phyloP scores from a whole-genome alignment of 306 rosid genomes.

The Lathyrus oleraceus region DNA sequence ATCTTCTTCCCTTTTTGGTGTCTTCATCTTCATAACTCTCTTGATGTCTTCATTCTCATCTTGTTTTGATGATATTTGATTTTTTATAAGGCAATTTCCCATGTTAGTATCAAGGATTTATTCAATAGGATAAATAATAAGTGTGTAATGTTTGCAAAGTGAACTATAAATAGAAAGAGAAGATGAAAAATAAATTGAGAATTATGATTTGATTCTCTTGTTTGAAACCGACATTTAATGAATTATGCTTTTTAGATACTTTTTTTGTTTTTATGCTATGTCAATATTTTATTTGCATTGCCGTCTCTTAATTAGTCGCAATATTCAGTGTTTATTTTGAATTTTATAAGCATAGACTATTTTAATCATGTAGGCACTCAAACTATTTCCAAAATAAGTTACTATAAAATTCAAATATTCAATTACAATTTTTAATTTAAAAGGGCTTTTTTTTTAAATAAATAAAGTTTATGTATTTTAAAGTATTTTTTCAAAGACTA shows the following conservation, averaged over 20 bases:
- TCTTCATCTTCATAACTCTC: constrained; percentile 33
- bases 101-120: constrained; percentile 31
- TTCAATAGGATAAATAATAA: not conserved
- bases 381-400: no score
- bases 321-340: constrained; percentile 7
- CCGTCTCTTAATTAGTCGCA: constrained; percentile 36
- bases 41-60: constrained; percentile 35
- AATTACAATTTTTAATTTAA: no score
- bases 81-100: constrained; percentile 70
- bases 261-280: constrained; percentile 24
- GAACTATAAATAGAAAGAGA: constrained; percentile 10
- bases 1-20: constrained; percentile 8
- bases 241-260: constrained; percentile 37
- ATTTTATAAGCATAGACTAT: not conserved
- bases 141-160: not conserved
- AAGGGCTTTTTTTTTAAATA: no score
- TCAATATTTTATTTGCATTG: constrained; percentile 23
- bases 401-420: not conserved
- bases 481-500: no score
- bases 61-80: constrained; percentile 47
- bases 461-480: no score
- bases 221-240: constrained; percentile 32
- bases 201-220: constrained; percentile 41
- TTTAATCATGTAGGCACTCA: not conserved
- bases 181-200: constrained; percentile 6